Evolutionary conservation across 169 alveolate genomes (phyloP), one percentile per base, ranked within the genome.

Genomic region (Eimeria brunetti): DNA sequence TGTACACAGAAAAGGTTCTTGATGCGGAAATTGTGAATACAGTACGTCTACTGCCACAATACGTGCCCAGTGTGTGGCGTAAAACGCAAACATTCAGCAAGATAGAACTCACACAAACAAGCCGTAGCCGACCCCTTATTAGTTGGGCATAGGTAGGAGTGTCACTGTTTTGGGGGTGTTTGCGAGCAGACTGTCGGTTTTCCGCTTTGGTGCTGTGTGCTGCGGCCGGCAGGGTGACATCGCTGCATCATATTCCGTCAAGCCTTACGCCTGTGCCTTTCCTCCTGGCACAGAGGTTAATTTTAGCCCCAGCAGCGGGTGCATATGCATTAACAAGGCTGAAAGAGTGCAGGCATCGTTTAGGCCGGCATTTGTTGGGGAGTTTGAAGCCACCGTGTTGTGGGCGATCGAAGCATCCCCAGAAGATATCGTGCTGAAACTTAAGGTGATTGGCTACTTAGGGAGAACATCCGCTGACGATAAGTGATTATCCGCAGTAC

Each of bases 341-440:
- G 97, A 97, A 69, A 96, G 97, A n/a, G 97, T 98, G 36, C 95
- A 97, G 53, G 97, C 98, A 0, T 95, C 97, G 30, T 97, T 98
- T 80, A 95, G 96, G 86, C 98, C 99, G 51, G 98, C 97, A 83
- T 96, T 98, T 44, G 97, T 98, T 78, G 99, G 99, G 71, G 99
- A 98, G 96, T 99, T 99, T 96, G 97, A 98, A 71, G 99, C 98
- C 86, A 98, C 98, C 4, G 98, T 98, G 89, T 95, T 97, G 93
- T 98, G 98, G 96, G 97, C 98, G 71, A 94, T 99, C 51, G 99
- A 98, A 94, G 98, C 98, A 84, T 96, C 98, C n/a, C 97, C 98
- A 36, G 91, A 51, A 38, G 90, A 78, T 36, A 33, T 83, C 20
- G 51, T 11, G 51, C 11, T 84, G 18, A 80, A 76, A 36, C 83